Conservation (phyloP, 2,329 filamentous ascomycete genomes). For the Fonsecaea erecta region DNA sequence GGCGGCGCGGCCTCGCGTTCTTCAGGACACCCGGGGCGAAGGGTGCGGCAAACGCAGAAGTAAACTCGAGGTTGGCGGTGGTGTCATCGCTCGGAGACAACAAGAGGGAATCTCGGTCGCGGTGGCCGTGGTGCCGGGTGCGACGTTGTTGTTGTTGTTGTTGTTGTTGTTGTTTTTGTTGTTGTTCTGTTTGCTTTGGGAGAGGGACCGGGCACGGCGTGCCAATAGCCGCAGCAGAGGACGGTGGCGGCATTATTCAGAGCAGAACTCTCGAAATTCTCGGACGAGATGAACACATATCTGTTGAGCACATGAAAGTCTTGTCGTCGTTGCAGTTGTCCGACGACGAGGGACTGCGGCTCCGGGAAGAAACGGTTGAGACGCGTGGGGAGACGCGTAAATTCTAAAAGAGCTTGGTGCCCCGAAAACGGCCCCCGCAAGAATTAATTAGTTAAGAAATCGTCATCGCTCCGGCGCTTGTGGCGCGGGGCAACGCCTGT, state of each 20-base stretch:
- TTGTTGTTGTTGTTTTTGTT: conserved; percentile 1
- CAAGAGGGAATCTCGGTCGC: neutral
- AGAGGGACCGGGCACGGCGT: conserved; percentile 30
- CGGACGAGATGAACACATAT: neutral
- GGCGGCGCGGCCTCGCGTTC: conserved; percentile 36
- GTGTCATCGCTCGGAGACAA: conserved; percentile 39
- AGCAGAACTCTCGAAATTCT: neutral
- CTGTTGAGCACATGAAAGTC: neutral
- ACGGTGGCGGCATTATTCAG: neutral
- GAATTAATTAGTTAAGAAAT: no score
- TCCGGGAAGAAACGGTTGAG: neutral
- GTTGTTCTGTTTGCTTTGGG: neutral
- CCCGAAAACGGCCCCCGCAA: neutral
- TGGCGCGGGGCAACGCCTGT: neutral
- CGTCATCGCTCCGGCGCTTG: neutral
- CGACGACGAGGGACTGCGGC: neutral
- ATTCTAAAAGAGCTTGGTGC: neutral
- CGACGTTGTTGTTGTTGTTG: conserved; percentile 1
- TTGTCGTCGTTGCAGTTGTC: neutral
- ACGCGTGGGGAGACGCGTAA: neutral
- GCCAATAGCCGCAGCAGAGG: neutral
- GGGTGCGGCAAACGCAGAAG: conserved; percentile 44
- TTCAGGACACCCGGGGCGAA: neutral
- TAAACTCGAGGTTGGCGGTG: conserved; percentile 49
- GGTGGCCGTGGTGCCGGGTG: neutral